phyloP scores from a whole-genome alignment of 2,329 filamentous ascomycete genomes.

The Fusarium sambucinum region DNA sequence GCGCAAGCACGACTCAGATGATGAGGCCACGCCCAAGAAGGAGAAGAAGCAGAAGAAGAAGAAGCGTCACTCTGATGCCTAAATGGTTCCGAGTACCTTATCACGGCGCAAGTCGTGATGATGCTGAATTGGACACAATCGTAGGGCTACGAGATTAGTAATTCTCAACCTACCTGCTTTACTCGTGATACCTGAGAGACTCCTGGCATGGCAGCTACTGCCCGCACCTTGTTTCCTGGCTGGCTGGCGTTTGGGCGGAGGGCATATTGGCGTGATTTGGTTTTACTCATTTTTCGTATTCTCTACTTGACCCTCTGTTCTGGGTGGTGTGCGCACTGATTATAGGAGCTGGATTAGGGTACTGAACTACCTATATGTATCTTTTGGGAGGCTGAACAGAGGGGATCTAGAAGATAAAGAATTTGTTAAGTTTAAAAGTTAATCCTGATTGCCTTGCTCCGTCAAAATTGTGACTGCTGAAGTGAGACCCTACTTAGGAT shows the following conservation, averaged over 20 bases:
- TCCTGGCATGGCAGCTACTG: constrained; percentile 48
- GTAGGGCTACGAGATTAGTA: constrained; percentile 27
- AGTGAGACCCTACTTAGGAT: too few relatives aligned
- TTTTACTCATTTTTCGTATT: constrained; percentile 47
- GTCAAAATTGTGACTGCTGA: too few relatives aligned
- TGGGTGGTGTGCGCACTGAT: constrained; percentile 4
- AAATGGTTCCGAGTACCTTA: constrained; percentile 39
- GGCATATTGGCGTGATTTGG: constrained; percentile 52
- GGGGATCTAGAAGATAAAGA: constrained; percentile 37
- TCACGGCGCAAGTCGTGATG: constrained; percentile 30
- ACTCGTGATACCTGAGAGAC: constrained; percentile 53
- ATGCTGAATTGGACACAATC: constrained; percentile 41
- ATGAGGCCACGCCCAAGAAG: constrained; percentile 72
- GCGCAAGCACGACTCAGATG: constrained; percentile 76
- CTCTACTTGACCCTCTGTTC: constrained; percentile 39
- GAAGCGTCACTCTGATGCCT: constrained; percentile 57
- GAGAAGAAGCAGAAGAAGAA: constrained; percentile 68
- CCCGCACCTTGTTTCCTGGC: constrained; percentile 48
- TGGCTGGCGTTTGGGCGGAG: constrained; percentile 53
- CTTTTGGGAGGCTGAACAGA: constrained; percentile 28
- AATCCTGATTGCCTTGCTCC: constrained; percentile 20
- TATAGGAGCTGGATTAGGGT: constrained; percentile 18
- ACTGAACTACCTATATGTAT: constrained; percentile 23
- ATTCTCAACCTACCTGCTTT: constrained; percentile 40
- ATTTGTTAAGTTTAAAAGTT: constrained; percentile 43